phyloP scores from a whole-genome alignment of 208 protist species.

The Herpetomonas tarakana region DNA sequence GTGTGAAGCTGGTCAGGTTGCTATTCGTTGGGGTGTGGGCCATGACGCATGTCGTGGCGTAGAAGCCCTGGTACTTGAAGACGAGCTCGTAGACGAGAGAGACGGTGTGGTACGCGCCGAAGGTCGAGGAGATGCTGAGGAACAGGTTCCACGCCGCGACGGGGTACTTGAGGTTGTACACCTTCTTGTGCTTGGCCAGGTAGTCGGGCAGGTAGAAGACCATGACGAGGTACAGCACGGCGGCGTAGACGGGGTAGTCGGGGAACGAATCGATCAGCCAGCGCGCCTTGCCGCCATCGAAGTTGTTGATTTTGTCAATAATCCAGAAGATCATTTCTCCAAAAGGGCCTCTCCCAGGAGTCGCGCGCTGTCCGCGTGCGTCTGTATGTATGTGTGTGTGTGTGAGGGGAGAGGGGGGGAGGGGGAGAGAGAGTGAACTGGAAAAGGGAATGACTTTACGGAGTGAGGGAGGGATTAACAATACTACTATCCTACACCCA shows the following conservation, averaged over 20 bases:
- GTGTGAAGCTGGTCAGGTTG: background rate
- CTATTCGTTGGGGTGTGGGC: slow-evolving; percentile 15
- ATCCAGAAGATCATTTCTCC: background rate
- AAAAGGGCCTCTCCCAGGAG: no score
- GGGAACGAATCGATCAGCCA: slow-evolving; percentile 10
- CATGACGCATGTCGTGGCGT: slow-evolving; percentile 18
- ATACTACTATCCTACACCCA: no score
- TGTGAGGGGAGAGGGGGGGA: background rate
- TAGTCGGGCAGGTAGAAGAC: slow-evolving; percentile 27
- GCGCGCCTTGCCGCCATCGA: slow-evolving; percentile 6
- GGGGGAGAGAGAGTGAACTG: slow-evolving; percentile 6
- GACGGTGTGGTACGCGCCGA: slow-evolving; percentile 27
- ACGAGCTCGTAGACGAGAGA: slow-evolving; percentile 47
- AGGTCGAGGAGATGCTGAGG: slow-evolving; percentile 86
- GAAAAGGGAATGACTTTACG: no score
- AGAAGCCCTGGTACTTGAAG: slow-evolving; percentile 35
- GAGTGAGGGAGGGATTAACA: no score
- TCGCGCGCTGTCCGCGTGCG: no score
- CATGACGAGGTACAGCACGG: slow-evolving; percentile 10
- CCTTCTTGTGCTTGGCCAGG: slow-evolving; percentile 9
- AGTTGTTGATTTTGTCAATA: slow-evolving; percentile 7
- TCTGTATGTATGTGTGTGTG: background rate
- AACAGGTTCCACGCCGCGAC: slow-evolving; percentile 52
- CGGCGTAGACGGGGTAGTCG: slow-evolving; percentile 17
- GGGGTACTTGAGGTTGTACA: slow-evolving; percentile 8